Base-by-base conservation (phyloP, 805 yeast genomes). In the Sugiyamaella floridensis region DNA sequence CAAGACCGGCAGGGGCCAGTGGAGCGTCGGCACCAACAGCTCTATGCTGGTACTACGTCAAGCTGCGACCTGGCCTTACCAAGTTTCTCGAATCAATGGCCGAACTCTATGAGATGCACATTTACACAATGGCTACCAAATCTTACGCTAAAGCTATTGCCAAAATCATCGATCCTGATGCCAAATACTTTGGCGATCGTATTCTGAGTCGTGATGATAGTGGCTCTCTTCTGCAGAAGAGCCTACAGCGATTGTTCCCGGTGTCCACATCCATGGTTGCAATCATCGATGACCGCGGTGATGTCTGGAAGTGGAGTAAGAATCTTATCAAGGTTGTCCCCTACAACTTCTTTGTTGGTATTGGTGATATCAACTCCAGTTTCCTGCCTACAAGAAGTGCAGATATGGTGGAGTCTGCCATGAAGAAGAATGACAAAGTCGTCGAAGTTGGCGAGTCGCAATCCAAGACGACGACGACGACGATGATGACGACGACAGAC, bases 301-400 rank as follows among this genome's bases (percentile, higher is more conserved):
- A 93, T 67, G 99, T 93, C 18, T 93, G 99, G 99, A 87, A 86
- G 63, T 93, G 99, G 99, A 86, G 89, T 59, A 82, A 85, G 11
- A 90, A 93, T 65, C 72, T 93, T 60, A 81, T 93, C 54, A 88
- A 92, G 68, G 98, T 92, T 4, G 85, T 89, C 1, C 99, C 99
- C 0, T 93, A 89, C 67, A 96, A 88, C 66, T 93, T 93, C 62
- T 93, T 93, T 63, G 95, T 90, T 40, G 98, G 98, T 10, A 89
- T 92, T 52, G 99, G 99, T 28, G 99, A 93, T 71, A 93, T 93
- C 63, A 93, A 93, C 63, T 88, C 96, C 18, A 84, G 89, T 59
- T 89, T 89, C 64, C 71, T 93, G 52, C 98, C 99, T 0, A 83
- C 87, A 62, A 87, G 89, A 56, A 41, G n/a, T 22, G 49, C 56